These are phyloP conservation scores for Monosporascus sp. DNA, from an alignment of 2,329 filamentous ascomycete genomes.

Conservation along the genomic window DNA sequence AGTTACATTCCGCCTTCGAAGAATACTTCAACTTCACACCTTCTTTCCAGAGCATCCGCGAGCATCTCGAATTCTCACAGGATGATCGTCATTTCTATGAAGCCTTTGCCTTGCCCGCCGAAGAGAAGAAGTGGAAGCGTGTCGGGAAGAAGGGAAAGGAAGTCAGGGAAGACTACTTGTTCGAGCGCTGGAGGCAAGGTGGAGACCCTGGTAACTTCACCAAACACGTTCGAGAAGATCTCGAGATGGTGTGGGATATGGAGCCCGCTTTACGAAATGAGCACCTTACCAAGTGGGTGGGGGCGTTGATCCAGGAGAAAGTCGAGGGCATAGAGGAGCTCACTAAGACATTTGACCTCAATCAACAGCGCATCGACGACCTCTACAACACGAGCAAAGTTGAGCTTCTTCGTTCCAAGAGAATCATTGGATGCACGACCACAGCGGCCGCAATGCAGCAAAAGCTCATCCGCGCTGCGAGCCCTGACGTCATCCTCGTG, in stretches of 20 bases:
- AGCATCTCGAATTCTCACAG: conserved; percentile 41
- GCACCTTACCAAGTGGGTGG: conserved; percentile 34
- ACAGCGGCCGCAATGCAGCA: conserved; percentile 60
- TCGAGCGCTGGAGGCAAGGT: conserved; percentile 46
- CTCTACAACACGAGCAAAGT: conserved; percentile 37
- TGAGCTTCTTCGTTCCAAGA: conserved; percentile 40
- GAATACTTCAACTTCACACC: conserved; percentile 7
- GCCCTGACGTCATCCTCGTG: conserved; percentile 55
- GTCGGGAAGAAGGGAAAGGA: conserved; percentile 40
- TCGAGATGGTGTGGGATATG: conserved; percentile 45
- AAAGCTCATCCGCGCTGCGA: conserved; percentile 42
- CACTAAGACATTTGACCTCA: conserved; percentile 33
- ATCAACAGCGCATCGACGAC: conserved; percentile 32
- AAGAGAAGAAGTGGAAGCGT: conserved; percentile 35
- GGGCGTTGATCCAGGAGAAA: conserved; percentile 41
- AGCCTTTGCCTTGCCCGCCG: conserved; percentile 45
- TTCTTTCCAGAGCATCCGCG: conserved; percentile 27
- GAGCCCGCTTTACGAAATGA: conserved; percentile 5
- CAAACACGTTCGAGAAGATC: conserved; percentile 16
- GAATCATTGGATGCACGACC: conserved; percentile 64
- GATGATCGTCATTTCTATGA: conserved; percentile 44
- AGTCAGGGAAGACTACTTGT: conserved; percentile 42
- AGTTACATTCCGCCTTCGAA: conserved; percentile 11
- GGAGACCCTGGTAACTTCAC: conserved; percentile 36
- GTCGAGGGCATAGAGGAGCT: conserved; percentile 32